phyloP scores from a whole-genome alignment of 495 filamentous ascomycete genomes.

The Lentithecium fluviatile region DNA sequence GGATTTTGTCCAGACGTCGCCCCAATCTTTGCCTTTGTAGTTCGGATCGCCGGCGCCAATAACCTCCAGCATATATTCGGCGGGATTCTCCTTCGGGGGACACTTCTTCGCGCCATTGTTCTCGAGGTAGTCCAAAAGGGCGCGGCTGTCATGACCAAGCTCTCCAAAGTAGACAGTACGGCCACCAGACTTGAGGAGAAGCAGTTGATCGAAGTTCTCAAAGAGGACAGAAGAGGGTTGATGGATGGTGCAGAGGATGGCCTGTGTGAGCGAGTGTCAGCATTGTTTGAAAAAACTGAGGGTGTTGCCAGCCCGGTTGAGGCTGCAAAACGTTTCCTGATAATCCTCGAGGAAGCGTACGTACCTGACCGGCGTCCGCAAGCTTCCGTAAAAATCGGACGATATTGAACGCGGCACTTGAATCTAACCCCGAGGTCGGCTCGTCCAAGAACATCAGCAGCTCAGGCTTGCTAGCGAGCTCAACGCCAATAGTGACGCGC shows the following conservation, averaged over 20 bases:
- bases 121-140: slow-evolving; percentile 64
- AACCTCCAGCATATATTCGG: slow-evolving; percentile 69
- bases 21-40: slow-evolving; percentile 62
- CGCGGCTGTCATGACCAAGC: slow-evolving; percentile 54
- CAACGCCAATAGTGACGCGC: slow-evolving; percentile 66
- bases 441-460: slow-evolving; percentile 76
- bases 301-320: too few species aligned
- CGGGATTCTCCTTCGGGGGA: slow-evolving; percentile 58
- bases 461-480: slow-evolving; percentile 65
- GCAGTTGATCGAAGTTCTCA: slow-evolving; percentile 68
- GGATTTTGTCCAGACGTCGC: slow-evolving; percentile 57
- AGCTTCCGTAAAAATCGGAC: slow-evolving; percentile 65
- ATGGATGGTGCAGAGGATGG: slow-evolving; percentile 73
- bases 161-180: slow-evolving; percentile 71
- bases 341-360: too few species aligned
- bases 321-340: too few species aligned
- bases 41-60: slow-evolving; percentile 65
- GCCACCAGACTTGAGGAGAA: slow-evolving; percentile 68
- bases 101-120: slow-evolving; percentile 61
- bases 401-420: slow-evolving; percentile 62
- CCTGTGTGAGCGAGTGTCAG: slow-evolving; percentile 45
- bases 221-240: slow-evolving; percentile 73
- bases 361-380: slow-evolving; percentile 51
- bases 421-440: slow-evolving; percentile 71
- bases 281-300: too few species aligned